These are phyloP conservation scores for Nicotiana knightiana DNA, from an alignment of 257 asterid genomes.

Conservation along the genomic window DNA sequence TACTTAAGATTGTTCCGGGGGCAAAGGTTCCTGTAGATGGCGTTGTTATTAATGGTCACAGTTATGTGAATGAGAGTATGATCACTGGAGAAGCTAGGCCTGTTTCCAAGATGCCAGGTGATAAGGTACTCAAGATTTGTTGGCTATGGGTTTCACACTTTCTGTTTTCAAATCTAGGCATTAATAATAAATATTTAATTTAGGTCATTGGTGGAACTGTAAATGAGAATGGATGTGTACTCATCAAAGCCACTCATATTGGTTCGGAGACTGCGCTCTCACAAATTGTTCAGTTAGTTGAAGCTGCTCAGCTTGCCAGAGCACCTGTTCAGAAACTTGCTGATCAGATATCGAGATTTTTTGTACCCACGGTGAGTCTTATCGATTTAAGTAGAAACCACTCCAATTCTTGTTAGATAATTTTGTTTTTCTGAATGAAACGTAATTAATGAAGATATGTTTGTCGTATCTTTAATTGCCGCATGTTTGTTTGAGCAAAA, in stretches of 20 bases:
- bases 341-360: conserved; percentile 82
- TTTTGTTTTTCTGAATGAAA: background rate
- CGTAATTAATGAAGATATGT: background rate
- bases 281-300: conserved; percentile 93
- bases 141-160: conserved; percentile 1
- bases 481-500: background rate
- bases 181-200: conserved; percentile 8
- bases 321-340: conserved; percentile 99
- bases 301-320: conserved; percentile 99
- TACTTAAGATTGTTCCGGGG: conserved; percentile 91
- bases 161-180: background rate
- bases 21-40: conserved; percentile 95
- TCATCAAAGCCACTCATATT: conserved; percentile 85
- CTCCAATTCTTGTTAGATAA: background rate
- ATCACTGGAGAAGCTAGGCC: conserved; percentile 93
- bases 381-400: background rate
- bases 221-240: conserved; percentile 84
- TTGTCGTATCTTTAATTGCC: background rate
- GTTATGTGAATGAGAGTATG: conserved; percentile 97
- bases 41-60: conserved; percentile 77
- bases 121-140: conserved; percentile 52
- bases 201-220: conserved; percentile 98
- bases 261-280: conserved; percentile 97
- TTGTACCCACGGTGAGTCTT: conserved; percentile 84
- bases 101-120: conserved; percentile 79